Percentiles rank a stretch among this genome's conserved stretches.
These are phyloP conservation scores for Candida buenavistaensis DNA, from an alignment of 1,139 yeast species.

Conservation along the genomic window DNA sequence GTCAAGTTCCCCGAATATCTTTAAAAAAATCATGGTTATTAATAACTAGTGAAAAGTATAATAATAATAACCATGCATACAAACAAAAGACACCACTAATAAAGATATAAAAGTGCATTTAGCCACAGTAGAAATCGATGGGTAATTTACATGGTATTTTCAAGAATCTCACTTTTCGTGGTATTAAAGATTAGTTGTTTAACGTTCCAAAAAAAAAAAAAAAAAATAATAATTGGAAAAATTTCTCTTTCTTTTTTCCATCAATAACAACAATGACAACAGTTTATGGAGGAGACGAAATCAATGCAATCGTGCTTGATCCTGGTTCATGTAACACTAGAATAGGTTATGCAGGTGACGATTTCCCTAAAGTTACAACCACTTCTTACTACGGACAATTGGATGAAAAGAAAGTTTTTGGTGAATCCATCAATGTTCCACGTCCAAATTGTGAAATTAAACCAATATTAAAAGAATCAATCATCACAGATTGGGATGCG, in stretches of 20 bases:
- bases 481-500: constrained; percentile 72
- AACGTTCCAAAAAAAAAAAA: constrained; percentile 1
- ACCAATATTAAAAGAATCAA: constrained; percentile 61
- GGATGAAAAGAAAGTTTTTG: constrained; percentile 37
- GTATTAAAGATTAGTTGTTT: no score
- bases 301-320: constrained; percentile 87
- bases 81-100: no score
- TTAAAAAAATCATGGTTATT: no score
- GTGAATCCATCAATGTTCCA: constrained; percentile 59
- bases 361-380: constrained; percentile 73
- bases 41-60: no score
- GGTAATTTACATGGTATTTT: no score
- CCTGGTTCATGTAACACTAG: constrained; percentile 86
- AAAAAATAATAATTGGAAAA: neutral
- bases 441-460: constrained; percentile 51
- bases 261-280: constrained; percentile 19
- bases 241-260: no score
- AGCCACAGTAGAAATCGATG: no score
- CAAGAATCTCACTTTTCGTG: no score
- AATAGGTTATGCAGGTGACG: constrained; percentile 94
- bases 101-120: no score
- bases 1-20: no score
- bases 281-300: constrained; percentile 68
- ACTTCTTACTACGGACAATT: constrained; percentile 56
- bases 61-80: no score